Evolutionary conservation across 2,329 filamentous ascomycete species (phyloP).

Genomic region (Penicillium palitans): DNA sequence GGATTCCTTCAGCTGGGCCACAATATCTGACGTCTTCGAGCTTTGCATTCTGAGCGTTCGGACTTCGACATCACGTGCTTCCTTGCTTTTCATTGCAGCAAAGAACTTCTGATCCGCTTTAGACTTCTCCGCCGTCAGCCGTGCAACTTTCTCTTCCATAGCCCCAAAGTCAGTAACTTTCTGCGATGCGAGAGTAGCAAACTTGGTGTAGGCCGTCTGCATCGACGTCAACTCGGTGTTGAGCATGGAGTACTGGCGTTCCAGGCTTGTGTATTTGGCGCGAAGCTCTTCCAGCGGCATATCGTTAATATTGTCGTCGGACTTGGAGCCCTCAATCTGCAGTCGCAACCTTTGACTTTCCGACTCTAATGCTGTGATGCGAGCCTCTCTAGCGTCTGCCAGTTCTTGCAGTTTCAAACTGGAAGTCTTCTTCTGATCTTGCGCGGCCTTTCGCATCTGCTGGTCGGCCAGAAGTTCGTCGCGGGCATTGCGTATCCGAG

Average conservation of each 20-base stretch:
- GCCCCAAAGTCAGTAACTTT: conserved; percentile 76
- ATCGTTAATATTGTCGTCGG: conserved; percentile 53
- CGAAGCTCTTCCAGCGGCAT: conserved; percentile 71
- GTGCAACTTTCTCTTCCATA: conserved; percentile 74
- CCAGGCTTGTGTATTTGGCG: conserved; percentile 69
- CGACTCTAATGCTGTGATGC: conserved; percentile 77
- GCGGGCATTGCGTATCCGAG: conserved; percentile 76
- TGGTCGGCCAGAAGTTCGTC: conserved; percentile 86
- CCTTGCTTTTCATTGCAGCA: conserved; percentile 89
- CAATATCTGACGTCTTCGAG: conserved; percentile 87
- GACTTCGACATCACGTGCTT: conserved; percentile 78
- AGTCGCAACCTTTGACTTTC: conserved; percentile 72
- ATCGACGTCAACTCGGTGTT: conserved; percentile 86
- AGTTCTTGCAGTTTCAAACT: conserved; percentile 77
- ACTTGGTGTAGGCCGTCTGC: conserved; percentile 87
- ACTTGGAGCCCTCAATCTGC: conserved; percentile 52
- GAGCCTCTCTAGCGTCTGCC: conserved; percentile 72
- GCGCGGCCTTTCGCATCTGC: conserved; percentile 72
- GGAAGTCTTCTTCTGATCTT: conserved; percentile 72
- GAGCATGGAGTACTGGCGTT: conserved; percentile 78
- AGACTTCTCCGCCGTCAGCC: conserved; percentile 81
- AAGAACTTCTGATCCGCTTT: conserved; percentile 99
- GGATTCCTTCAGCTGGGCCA: conserved; percentile 86
- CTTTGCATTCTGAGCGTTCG: conserved; percentile 78
- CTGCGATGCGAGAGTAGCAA: conserved; percentile 78